These are phyloP conservation scores for Psilocybe tampanensis DNA, from an alignment of 768 basidiomycete species.

Conservation along the genomic window DNA sequence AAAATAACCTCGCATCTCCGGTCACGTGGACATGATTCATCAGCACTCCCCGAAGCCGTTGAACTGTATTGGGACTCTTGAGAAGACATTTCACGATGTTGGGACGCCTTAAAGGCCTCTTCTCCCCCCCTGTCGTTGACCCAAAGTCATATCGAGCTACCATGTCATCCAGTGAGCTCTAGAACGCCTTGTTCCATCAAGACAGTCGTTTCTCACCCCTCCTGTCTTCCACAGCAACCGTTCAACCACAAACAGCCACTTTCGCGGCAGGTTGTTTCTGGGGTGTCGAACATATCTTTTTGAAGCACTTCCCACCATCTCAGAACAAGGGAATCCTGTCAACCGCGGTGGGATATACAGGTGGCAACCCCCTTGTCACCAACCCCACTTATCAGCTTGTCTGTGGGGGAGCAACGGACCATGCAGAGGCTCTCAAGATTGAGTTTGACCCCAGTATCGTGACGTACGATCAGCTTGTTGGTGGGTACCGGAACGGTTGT, in stretches of 20 bases:
- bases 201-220: neutral
- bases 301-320: slow-evolving; percentile 73
- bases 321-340: slow-evolving; percentile 75
- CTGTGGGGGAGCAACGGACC: slow-evolving; percentile 78
- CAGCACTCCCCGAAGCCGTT: too few relatives aligned
- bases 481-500: slow-evolving; percentile 43
- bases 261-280: slow-evolving; percentile 77
- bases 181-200: neutral
- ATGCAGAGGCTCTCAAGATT: slow-evolving; percentile 87
- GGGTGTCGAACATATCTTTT: slow-evolving; percentile 86
- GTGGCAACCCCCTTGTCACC: slow-evolving; percentile 55
- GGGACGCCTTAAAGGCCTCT: slow-evolving; percentile 26
- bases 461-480: slow-evolving; percentile 83
- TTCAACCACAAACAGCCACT: slow-evolving; percentile 40
- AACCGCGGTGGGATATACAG: slow-evolving; percentile 80
- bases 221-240: slow-evolving; percentile 8
- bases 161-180: slow-evolving; percentile 41
- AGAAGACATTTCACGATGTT: slow-evolving; percentile 23
- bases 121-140: slow-evolving; percentile 31
- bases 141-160: slow-evolving; percentile 38
- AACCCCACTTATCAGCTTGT: slow-evolving; percentile 76
- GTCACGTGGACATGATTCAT: slow-evolving; percentile 10
- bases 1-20: too few relatives aligned
- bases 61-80: slow-evolving; percentile 11
- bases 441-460: slow-evolving; percentile 83